A percentile compares a stretch with the other conserved stretches of the same genome.
These are phyloP conservation scores for Galeopsis tetrahit DNA, from an alignment of 257 asterid genomes.

Conservation along the genomic window DNA sequence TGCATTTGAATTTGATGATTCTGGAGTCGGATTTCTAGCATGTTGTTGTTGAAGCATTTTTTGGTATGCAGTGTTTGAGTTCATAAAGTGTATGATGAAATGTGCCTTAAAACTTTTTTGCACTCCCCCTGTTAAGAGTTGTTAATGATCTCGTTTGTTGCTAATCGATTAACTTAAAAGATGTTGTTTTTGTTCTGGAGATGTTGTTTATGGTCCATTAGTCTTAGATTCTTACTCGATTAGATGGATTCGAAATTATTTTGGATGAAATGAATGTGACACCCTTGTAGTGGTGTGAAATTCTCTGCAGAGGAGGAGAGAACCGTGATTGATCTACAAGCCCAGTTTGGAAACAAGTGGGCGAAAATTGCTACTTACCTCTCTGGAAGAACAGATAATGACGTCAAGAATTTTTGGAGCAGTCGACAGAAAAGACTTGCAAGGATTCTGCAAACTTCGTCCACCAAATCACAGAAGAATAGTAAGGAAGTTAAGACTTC, in stretches of 20 bases:
- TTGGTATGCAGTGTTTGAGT: conserved; percentile 7
- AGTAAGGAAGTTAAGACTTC: conserved; percentile 35
- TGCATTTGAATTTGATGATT: conserved; percentile 12
- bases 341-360: conserved; percentile 88
- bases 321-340: conserved; percentile 74
- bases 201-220: neutral
- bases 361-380: conserved; percentile 76
- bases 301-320: conserved; percentile 83
- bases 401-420: conserved; percentile 92
- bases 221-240: neutral
- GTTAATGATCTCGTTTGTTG: neutral
- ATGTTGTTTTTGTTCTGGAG: neutral
- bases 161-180: neutral
- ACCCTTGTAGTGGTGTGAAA: conserved; percentile 69
- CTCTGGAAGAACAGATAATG: conserved; percentile 87
- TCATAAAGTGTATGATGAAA: conserved; percentile 32
- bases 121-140: neutral
- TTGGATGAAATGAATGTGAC: neutral
- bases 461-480: conserved; percentile 45
- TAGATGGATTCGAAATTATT: neutral
- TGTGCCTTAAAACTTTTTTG: neutral
- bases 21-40: neutral
- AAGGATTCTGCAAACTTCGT: conserved; percentile 52
- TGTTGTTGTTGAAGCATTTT: conserved; percentile 6
- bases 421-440: conserved; percentile 79